A percentile compares a stretch with the other conserved stretches of the same genome.
Evolutionary conservation across 192 early-diverging fungal genomes (phyloP).

Genomic region (Phycomyces blakesleeanus): DNA sequence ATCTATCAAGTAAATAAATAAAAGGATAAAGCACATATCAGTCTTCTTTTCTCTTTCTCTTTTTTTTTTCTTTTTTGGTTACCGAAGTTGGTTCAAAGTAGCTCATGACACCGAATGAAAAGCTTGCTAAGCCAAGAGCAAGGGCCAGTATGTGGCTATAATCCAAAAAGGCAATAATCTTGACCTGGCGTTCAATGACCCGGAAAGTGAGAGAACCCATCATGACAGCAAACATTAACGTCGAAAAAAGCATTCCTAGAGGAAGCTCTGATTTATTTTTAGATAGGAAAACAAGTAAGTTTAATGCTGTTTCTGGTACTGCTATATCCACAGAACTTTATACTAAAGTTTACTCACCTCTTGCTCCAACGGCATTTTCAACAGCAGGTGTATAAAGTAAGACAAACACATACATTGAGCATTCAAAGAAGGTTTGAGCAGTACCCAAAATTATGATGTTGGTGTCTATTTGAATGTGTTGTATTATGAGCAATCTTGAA

Average conservation of each 20-base stretch:
- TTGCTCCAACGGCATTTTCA: slow-evolving; percentile 27
- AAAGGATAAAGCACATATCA: too few relatives aligned
- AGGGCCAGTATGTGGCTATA: slow-evolving; percentile 25
- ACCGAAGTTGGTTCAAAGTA: slow-evolving; percentile 19
- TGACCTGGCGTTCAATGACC: slow-evolving; percentile 19
- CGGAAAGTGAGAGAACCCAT: slow-evolving; percentile 47
- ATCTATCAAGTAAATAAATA: background rate
- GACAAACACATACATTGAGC: slow-evolving; percentile 64
- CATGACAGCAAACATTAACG: slow-evolving; percentile 54
- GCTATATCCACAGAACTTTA: too few relatives aligned
- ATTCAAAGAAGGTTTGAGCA: slow-evolving; percentile 62
- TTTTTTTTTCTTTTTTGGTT: too few relatives aligned
- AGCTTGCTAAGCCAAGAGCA: slow-evolving; percentile 37
- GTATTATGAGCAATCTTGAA: background rate
- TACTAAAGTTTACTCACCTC: slow-evolving; percentile 10
- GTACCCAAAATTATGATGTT: slow-evolving; percentile 48
- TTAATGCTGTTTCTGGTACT: too few relatives aligned
- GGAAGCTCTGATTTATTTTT: slow-evolving; percentile 29
- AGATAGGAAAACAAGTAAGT: slow-evolving; percentile 16
- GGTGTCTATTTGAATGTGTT: slow-evolving; percentile 30
- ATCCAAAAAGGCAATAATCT: slow-evolving; percentile 2
- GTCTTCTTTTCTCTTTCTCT: too few relatives aligned
- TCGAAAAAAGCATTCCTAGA: slow-evolving; percentile 50
- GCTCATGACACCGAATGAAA: slow-evolving; percentile 39
- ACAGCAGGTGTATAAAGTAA: slow-evolving; percentile 55